Percentiles rank a stretch among this genome's conserved stretches.
These are phyloP conservation scores for Brassica cretica DNA, from an alignment of 345 rosid species.

Conservation along the genomic window DNA sequence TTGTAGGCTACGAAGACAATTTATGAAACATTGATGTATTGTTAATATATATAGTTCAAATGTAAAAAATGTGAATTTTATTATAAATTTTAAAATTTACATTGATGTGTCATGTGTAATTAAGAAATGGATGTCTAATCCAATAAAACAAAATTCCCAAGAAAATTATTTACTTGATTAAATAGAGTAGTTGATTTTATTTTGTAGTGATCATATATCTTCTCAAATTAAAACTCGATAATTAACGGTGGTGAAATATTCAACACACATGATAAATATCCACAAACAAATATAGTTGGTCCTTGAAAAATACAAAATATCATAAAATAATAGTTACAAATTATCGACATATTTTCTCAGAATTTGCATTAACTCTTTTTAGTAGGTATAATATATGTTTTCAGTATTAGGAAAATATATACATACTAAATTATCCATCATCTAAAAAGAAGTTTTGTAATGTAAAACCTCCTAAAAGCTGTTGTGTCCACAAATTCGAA, in stretches of 20 bases:
- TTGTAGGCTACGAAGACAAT: no score
- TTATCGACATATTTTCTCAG: neutral
- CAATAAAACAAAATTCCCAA: neutral
- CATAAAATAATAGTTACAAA: neutral
- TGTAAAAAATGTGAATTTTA: no score
- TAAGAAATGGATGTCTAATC: slow-evolving; percentile 28
- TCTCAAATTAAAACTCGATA: neutral
- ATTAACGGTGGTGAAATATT: neutral
- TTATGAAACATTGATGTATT: no score
- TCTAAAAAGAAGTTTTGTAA: neutral
- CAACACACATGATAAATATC: neutral
- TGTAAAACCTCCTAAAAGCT: no score
- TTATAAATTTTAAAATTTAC: no score
- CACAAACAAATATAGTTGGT: neutral
- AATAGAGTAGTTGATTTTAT: neutral
- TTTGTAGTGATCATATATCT: neutral
- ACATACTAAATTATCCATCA: neutral
- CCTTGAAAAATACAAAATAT: neutral
- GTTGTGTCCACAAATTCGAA: no score
- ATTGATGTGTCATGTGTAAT: neutral
- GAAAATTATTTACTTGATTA: neutral
- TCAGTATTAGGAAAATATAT: neutral
- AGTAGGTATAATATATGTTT: neutral
- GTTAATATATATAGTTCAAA: no score
- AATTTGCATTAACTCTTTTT: neutral